Base-by-base conservation (phyloP, 108 stramenopile species). In the Nitzschia inconspicua region DNA sequence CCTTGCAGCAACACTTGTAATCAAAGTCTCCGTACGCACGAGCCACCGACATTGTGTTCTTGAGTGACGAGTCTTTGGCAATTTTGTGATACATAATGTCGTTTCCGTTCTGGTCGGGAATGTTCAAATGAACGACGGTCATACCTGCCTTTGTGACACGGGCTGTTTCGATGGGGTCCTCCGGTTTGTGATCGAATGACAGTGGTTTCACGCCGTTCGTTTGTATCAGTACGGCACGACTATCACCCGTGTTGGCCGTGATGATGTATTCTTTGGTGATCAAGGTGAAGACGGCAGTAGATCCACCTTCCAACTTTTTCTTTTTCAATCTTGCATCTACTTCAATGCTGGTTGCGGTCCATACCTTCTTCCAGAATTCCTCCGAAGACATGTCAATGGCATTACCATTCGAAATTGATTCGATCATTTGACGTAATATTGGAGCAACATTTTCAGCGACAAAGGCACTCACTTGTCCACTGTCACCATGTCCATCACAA, bases 101-200 rank as follows among this genome's bases (percentile, higher is more conserved):
- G 19, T 48, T 66, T 23, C 75, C 79, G 43, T 76, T 72, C 14
- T 78, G 73, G 27, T 77, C 69, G 22, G 49, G 14, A 32, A 69
- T 60, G 32, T 56, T 71, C 13, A 66, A 34, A 27, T 76, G 61
- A 0, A 59, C 46, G 9, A 94, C 79, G 20, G 57, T 42, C 19
- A 94, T 66, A 9, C 93, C 91, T 4, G 93, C 91, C 5, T 63
- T 65, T 74, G 83, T 76, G 47, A 96, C 93, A 10, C 93, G 77
- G 2, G 55, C 78, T 44, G 73, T 62, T 68, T 97, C 96, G 14
- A 37, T 59, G 8, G 83, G 82, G 2, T 88, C 59, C 56, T 77
- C 46, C 25, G 98, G 95, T 68, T 96, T 97, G 83, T 98, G 98
- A 77, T 98, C 98, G n/a, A 84, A 63, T 4, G 86, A 85, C 30